Percentiles rank a stretch among this genome's conserved stretches.
Conservation (phyloP, 345 rosid genomes). For the Rhizophora apiculata region DNA sequence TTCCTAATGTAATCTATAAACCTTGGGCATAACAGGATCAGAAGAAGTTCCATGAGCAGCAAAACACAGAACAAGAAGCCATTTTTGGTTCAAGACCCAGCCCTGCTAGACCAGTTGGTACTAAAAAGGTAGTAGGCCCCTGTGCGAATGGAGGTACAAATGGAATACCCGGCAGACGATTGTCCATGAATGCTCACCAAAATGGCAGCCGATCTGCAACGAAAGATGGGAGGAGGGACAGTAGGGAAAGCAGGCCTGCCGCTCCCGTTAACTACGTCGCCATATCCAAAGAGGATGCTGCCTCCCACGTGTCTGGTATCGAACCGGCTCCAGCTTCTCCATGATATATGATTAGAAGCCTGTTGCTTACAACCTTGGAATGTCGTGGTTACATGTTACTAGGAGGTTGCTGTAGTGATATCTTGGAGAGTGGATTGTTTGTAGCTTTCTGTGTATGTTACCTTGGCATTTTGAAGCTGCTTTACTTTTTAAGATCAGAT, state of each 20-base stretch:
- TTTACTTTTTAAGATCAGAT: neutral
- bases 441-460: conserved; percentile 26
- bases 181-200: conserved; percentile 76
- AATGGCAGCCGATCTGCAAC: conserved; percentile 59
- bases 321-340: conserved; percentile 71
- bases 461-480: conserved; percentile 14
- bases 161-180: conserved; percentile 73
- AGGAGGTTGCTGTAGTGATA: conserved; percentile 29
- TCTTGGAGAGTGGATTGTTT: conserved; percentile 23
- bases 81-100: conserved; percentile 67
- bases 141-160: conserved; percentile 68
- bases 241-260: conserved; percentile 39
- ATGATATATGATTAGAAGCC: conserved; percentile 25
- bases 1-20: neutral
- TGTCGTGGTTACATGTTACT: conserved; percentile 15
- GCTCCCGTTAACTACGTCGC: conserved; percentile 68
- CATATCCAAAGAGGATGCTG: conserved; percentile 64
- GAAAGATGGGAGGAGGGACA: conserved; percentile 77
- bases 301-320: conserved; percentile 63
- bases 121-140: conserved; percentile 76
- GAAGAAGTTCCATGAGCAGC: conserved; percentile 84
- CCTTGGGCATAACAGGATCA: conserved; percentile 47
- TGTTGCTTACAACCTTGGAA: conserved; percentile 26
- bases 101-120: conserved; percentile 64
- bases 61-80: conserved; percentile 69